Base-by-base conservation (phyloP, 2,329 filamentous ascomycete genomes). In the Nemania sp. region DNA sequence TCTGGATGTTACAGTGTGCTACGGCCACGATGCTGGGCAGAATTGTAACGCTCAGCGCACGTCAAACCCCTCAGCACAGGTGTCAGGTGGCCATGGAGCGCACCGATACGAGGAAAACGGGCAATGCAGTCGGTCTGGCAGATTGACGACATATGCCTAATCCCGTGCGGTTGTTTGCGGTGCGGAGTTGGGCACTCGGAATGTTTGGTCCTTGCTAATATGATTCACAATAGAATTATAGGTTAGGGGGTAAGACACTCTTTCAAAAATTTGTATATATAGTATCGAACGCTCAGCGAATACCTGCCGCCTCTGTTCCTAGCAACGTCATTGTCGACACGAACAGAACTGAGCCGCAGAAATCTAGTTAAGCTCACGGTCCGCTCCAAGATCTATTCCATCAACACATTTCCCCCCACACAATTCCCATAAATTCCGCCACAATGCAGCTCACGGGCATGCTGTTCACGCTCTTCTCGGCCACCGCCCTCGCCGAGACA, bases 391-490 rank as follows among this genome's bases (percentile, higher is more conserved):
- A 18, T 15, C 21, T n/a, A 37, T 54, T 12, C 21, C 32, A 25
- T 34, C 49, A 55, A 11, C 1, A 7, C 32, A 45, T 12, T 35
- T 11, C 12, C 29, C 29, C 18, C 32, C 12, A 18, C 35, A 32
- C 32, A 39, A 17, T 10, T 37, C 32, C 17, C 18, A 49, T 15
- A 37, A 9, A 45, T 21, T 17, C 37, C 40, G 29, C 3, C 59
- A 72, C 63, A 17, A 73, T 81, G 79, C 51, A 76, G 54, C 55
- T 69, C 62, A 62, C 49, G 51, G 60, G 49, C 63, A 29, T 67
- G 34, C 50, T 72, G 56, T 11, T 69, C 50, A 54, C 67, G 39
- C 67, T 72, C 64, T 62, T 71, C 62, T 57, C 65, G 18, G 57
- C 64, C 39, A 46, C 56, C 43, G 49, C 59, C 43, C 20, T 70